Percentiles rank a stretch among this genome's conserved stretches.
phyloP scores from a whole-genome alignment of 495 filamentous ascomycete species.

The Podospora anserina region DNA sequence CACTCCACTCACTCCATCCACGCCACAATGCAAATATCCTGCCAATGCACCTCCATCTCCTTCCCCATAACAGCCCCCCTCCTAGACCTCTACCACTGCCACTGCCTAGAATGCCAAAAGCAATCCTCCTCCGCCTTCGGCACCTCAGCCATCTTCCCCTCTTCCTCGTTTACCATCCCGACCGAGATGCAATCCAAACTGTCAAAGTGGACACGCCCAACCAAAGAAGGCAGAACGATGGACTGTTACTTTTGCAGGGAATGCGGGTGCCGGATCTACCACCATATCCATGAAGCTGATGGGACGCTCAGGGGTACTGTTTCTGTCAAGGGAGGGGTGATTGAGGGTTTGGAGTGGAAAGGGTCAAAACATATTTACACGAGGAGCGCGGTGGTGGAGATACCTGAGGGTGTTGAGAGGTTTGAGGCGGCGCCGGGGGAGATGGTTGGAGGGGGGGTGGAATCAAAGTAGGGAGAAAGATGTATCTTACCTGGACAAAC shows the following conservation, averaged over 20 bases:
- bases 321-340: conserved; percentile 51
- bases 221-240: conserved; percentile 41
- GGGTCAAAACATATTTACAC: conserved; percentile 43
- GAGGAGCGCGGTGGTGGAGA: conserved; percentile 45
- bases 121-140: conserved; percentile 58
- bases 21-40: conserved; percentile 35
- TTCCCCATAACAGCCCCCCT: conserved; percentile 45
- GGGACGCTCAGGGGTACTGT: conserved; percentile 33
- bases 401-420: conserved; percentile 50
- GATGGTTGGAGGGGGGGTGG: conserved; percentile 18
- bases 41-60: conserved; percentile 52
- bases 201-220: conserved; percentile 39
- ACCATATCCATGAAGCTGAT: conserved; percentile 42
- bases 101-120: conserved; percentile 59
- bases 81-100: conserved; percentile 52
- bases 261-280: conserved; percentile 51
- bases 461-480: not conserved
- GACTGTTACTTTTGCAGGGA: conserved; percentile 53
- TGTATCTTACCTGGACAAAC: not conserved
- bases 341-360: conserved; percentile 42
- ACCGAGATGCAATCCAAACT: conserved; percentile 31
- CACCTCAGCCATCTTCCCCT: conserved; percentile 48
- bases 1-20: not conserved
- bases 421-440: conserved; percentile 35
- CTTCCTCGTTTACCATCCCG: conserved; percentile 50